These are phyloP conservation scores for Canna indica DNA, from an alignment of 176 grass and related monocot genomes.

Conservation along the genomic window DNA sequence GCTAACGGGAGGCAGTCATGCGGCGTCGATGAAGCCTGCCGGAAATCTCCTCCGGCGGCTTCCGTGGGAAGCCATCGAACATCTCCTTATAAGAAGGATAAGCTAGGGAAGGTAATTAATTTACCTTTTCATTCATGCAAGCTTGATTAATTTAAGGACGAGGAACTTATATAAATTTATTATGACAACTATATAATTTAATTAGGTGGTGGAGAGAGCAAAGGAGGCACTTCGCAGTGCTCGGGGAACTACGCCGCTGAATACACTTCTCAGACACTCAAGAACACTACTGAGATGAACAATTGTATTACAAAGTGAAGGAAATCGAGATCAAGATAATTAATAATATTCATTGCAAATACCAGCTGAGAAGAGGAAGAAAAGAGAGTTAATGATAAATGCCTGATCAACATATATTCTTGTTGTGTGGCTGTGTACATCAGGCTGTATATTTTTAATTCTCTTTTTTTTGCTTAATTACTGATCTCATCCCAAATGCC, in stretches of 20 bases:
- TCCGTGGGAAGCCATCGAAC: not conserved
- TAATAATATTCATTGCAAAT: too few relatives aligned
- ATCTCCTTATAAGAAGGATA: slow-evolving; percentile 37
- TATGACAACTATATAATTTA: not conserved
- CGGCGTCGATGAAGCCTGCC: slow-evolving; percentile 5
- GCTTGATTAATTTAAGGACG: not conserved
- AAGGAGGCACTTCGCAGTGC: slow-evolving; percentile 12
- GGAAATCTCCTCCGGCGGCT: slow-evolving; percentile 14
- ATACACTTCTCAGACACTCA: slow-evolving; percentile 50
- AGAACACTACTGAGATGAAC: slow-evolving; percentile 39
- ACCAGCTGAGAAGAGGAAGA: not conserved
- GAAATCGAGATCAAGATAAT: not conserved
- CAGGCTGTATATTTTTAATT: not conserved
- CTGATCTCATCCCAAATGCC: too few relatives aligned
- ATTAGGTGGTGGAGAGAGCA: slow-evolving; percentile 13
- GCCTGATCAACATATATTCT: not conserved
- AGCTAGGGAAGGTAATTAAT: slow-evolving; percentile 27
- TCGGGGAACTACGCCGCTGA: slow-evolving; percentile 19
- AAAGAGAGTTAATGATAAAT: not conserved
- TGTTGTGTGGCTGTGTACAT: too few relatives aligned
- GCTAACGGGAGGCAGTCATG: slow-evolving; percentile 1
- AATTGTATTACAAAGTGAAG: not conserved
- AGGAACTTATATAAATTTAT: not conserved
- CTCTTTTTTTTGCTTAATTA: not conserved
- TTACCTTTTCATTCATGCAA: not conserved